phyloP scores from a whole-genome alignment of 768 basidiomycete species.

The Hortiboletus campestris region DNA sequence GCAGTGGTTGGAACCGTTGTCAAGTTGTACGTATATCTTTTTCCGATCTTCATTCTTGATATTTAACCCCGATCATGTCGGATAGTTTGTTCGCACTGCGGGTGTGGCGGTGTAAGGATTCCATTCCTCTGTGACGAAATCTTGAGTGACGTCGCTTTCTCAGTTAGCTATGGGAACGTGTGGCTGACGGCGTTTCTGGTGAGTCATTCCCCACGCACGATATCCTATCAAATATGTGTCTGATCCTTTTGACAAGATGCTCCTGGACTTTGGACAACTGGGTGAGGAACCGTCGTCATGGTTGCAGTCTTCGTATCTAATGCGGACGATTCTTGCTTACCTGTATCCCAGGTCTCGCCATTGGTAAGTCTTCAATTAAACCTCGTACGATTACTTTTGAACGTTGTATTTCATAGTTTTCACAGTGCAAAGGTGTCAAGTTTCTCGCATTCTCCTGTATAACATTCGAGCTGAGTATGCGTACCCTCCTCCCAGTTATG shows the following conservation, averaged over 20 bases:
- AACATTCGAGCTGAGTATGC: not conserved
- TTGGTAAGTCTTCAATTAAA: slow-evolving; percentile 31
- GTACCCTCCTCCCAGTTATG: slow-evolving; percentile 32
- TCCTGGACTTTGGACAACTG: slow-evolving; percentile 50
- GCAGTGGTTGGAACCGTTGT: slow-evolving; percentile 55
- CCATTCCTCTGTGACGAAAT: not conserved
- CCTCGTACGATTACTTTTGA: not conserved
- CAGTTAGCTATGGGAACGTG: slow-evolving; percentile 57
- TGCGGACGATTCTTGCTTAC: not conserved
- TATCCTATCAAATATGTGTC: not conserved
- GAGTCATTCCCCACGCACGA: slow-evolving; percentile 15
- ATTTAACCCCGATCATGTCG: not conserved
- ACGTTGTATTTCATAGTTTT: slow-evolving; percentile 35
- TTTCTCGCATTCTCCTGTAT: not conserved
- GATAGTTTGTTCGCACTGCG: slow-evolving; percentile 55
- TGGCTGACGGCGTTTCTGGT: slow-evolving; percentile 47
- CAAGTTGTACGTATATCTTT: slow-evolving; percentile 42
- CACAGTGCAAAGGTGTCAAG: slow-evolving; percentile 42
- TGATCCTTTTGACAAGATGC: slow-evolving; percentile 33
- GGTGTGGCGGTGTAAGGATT: slow-evolving; percentile 57
- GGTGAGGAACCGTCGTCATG: slow-evolving; percentile 32
- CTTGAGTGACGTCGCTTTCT: not conserved
- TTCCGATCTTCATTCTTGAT: not conserved
- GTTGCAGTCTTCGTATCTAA: not conserved
- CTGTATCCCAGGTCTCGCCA: slow-evolving; percentile 34